Evolutionary conservation across 768 basidiomycete species (phyloP), one percentile per base, ranked within the genome.

Genomic region (Mycena latifolia): DNA sequence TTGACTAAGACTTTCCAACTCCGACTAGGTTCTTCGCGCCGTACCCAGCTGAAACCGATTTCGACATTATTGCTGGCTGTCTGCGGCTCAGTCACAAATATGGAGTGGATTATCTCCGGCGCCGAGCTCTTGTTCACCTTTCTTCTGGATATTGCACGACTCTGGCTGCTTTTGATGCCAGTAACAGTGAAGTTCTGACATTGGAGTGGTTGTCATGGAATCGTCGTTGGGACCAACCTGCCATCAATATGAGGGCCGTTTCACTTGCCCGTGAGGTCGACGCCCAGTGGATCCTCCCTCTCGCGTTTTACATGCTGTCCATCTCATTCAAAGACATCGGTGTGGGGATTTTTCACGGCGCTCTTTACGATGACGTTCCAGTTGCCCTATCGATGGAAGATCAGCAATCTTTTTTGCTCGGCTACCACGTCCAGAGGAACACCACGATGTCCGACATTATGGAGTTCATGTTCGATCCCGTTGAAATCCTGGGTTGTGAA

Each of bases 111-210:
- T n/a, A n/a, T n/a, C n/a, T n/a, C n/a, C n/a, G n/a, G n/a, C n/a
- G n/a, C n/a, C n/a, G n/a, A n/a, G 63, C 63, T 7, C 45, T 65
- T 20, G 51, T 58, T 18, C 56, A 65, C 51, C 24, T 59, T 2
- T 45, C 56, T 1, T 50, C 35, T 9, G 25, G 39, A 4, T 51
- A 25, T 39, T 28, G 37, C 28, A 59, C 63, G 31, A 33, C 31
- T 33, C 31, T 33, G 31, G 31, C 31, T 11, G 31, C 31, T 33
- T 6, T 11, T 11, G 31, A 33, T 33, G 31, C 31, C 31, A 33
- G 31, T 33, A 11, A 33, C 11, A 33, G 31, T 11, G 31, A 33
- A 0, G 51, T 47, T 10, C 63, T 65, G 10, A 6, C 33, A 15
- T 33, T 33, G 31, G 55, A 58, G 11, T 58, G 39, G 18, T 27